Conservation (phyloP, 1,139 yeast species). For the Suhomyces wounanorum region DNA sequence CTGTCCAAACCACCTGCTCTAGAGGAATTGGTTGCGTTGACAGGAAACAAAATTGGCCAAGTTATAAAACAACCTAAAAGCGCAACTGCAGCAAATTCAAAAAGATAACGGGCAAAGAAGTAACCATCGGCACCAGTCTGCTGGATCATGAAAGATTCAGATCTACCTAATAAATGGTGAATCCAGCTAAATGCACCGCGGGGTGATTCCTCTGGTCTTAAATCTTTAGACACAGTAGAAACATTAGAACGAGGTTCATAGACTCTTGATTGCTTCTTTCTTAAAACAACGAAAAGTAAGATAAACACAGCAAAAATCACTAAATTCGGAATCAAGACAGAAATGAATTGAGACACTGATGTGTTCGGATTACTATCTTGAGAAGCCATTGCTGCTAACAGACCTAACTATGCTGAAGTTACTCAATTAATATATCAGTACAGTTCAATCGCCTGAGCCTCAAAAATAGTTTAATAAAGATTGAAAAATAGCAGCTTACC, state of each 20-base stretch:
- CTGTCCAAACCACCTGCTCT: slow-evolving; percentile 55
- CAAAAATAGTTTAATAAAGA: background rate
- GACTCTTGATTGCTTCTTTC: slow-evolving; percentile 67
- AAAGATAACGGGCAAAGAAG: slow-evolving; percentile 76
- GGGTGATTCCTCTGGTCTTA: slow-evolving; percentile 58
- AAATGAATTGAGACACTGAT: slow-evolving; percentile 44
- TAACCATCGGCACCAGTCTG: slow-evolving; percentile 89
- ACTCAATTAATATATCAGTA: background rate
- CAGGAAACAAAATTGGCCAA: slow-evolving; percentile 82
- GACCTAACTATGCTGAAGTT: background rate
- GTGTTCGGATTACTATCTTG: slow-evolving; percentile 15
- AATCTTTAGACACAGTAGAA: slow-evolving; percentile 39
- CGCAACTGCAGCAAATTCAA: slow-evolving; percentile 60
- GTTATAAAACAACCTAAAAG: slow-evolving; percentile 63
- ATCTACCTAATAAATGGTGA: slow-evolving; percentile 48
- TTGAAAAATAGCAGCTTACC: background rate
- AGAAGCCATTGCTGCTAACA: background rate
- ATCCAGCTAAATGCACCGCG: slow-evolving; percentile 60
- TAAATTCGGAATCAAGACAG: slow-evolving; percentile 41
- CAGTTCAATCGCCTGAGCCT: background rate
- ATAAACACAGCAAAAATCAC: slow-evolving; percentile 60
- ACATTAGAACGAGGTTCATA: slow-evolving; percentile 79
- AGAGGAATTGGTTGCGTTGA: slow-evolving; percentile 81
- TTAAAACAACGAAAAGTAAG: slow-evolving; percentile 56
- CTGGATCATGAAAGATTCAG: slow-evolving; percentile 70